phyloP scores from a whole-genome alignment of 2,329 filamentous ascomycete genomes.

The Colletotrichum tanaceti region DNA sequence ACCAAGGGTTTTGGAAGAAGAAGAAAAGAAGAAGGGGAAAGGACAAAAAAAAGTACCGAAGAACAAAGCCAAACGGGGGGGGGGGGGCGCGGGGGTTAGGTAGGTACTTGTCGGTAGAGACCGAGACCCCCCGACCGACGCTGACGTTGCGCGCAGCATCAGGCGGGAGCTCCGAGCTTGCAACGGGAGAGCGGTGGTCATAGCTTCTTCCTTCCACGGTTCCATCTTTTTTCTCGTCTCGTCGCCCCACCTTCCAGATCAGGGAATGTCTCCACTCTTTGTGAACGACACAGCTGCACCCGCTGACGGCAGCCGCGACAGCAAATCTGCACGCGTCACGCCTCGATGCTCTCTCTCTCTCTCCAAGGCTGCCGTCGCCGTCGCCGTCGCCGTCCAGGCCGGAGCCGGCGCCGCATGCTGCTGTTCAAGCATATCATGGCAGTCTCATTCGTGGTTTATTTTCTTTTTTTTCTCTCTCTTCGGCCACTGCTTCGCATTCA shows the following conservation, averaged over 20 bases:
- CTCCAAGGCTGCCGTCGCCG: no score
- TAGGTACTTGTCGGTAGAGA: not conserved
- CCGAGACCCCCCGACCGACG: not conserved
- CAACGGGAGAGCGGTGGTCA: constrained; percentile 23
- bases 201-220: constrained; percentile 27
- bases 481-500: not conserved
- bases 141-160: not conserved
- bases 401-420: no score
- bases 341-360: not conserved
- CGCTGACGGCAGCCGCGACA: constrained; percentile 8
- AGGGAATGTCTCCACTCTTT: constrained; percentile 17
- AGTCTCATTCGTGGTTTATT: no score
- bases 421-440: no score
- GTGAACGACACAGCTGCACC: constrained; percentile 3
- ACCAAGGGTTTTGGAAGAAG: no score
- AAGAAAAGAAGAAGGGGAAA: no score
- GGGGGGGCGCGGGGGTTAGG: no score
- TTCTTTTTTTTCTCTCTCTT: no score
- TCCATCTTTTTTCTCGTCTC: constrained; percentile 1
- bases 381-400: no score
- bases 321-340: constrained; percentile 6
- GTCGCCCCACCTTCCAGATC: constrained; percentile 35
- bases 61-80: no score
- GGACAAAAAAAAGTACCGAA: no score
- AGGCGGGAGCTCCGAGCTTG: constrained; percentile 22